Evolutionary conservation across 1,284 basidiomycete species (phyloP).

Genomic region (Acaromyces ingoldii): DNA sequence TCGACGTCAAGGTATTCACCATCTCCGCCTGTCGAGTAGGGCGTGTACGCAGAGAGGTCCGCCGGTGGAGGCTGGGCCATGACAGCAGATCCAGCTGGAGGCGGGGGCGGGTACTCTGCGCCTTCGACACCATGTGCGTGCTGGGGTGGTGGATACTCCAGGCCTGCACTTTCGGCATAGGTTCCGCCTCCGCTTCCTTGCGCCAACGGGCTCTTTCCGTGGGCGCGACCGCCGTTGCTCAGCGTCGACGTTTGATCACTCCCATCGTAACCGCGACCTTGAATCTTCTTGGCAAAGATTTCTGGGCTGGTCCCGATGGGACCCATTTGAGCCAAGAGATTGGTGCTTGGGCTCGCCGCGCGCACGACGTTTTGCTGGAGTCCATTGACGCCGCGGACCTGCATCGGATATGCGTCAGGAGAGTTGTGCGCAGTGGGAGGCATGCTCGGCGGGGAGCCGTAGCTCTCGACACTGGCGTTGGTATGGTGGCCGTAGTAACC

Average conservation of each 20-base stretch:
- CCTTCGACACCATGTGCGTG: constrained; percentile 22
- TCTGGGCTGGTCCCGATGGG: constrained; percentile 37
- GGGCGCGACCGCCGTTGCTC: constrained; percentile 3
- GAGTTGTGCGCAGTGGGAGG: constrained; percentile 10
- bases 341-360: neutral
- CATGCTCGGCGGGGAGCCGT: constrained; percentile 1
- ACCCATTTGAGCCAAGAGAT: constrained; percentile 23
- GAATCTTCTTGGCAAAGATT: constrained; percentile 28
- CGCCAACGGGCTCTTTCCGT: neutral
- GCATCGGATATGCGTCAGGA: constrained; percentile 15
- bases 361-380: constrained; percentile 10
- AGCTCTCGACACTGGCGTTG: neutral
- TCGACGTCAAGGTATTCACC: no score
- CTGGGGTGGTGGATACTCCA: constrained; percentile 26
- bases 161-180: constrained; percentile 13
- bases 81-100: neutral
- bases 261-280: constrained; percentile 9
- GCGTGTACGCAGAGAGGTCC: constrained; percentile 10
- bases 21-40: no score
- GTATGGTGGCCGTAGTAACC: neutral
- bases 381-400: constrained; percentile 11
- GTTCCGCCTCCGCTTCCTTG: neutral
- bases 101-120: constrained; percentile 21
- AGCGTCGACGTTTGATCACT: neutral
- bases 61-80: neutral